phyloP scores from a whole-genome alignment of 768 basidiomycete genomes.

The Galerina sulciceps region DNA sequence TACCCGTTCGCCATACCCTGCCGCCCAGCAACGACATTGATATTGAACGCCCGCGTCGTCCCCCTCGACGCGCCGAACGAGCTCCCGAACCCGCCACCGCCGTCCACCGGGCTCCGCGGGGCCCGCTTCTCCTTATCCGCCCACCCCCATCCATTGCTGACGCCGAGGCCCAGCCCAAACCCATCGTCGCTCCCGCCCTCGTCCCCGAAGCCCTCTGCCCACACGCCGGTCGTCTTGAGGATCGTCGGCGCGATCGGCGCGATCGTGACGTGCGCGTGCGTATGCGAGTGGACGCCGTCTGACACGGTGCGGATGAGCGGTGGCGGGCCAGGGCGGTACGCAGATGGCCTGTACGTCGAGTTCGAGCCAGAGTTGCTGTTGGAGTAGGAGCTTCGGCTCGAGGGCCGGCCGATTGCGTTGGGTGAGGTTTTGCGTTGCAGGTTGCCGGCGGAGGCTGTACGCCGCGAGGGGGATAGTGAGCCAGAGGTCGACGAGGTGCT shows the following conservation, averaged over 20 bases:
- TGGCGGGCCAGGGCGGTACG: conserved; percentile 29
- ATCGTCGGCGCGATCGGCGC: conserved; percentile 69
- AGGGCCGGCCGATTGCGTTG: neutral
- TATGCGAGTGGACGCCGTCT: neutral
- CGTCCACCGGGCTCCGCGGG: conserved; percentile 4
- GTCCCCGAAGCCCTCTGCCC: conserved; percentile 54
- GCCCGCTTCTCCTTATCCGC: conserved; percentile 3
- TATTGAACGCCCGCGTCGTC: conserved; percentile 16
- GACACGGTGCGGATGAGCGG: conserved; percentile 30
- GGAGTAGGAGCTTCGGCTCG: neutral
- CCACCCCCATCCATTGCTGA: conserved; percentile 14
- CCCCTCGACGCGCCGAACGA: conserved; percentile 20
- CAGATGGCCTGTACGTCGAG: conserved; percentile 17
- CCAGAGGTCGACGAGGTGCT: conserved; percentile 23
- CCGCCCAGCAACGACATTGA: conserved; percentile 9
- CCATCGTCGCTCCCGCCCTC: conserved; percentile 45
- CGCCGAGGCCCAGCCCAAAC: conserved; percentile 23
- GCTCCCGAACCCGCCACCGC: conserved; percentile 18
- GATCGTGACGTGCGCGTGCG: conserved; percentile 42
- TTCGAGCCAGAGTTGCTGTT: conserved; percentile 17
- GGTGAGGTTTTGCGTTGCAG: conserved; percentile 16
- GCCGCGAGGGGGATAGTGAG: conserved; percentile 27
- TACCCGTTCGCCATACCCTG: conserved; percentile 28
- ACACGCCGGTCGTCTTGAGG: conserved; percentile 74
- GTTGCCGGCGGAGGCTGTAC: conserved; percentile 13